Conservation (phyloP, 345 rosid genomes). For the Sonneratia alba region DNA sequence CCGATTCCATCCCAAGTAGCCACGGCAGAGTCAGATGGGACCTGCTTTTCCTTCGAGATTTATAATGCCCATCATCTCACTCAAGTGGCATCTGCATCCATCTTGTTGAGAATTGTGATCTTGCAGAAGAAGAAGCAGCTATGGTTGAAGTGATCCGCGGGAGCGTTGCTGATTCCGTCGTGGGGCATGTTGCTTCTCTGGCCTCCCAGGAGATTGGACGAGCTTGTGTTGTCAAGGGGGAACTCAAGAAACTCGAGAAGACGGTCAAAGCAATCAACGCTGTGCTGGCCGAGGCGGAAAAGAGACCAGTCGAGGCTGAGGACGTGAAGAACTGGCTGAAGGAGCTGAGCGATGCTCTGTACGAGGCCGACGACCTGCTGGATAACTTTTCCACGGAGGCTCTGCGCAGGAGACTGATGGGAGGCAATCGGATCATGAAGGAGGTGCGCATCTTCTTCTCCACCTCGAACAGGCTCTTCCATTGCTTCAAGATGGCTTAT, state of each 20-base stretch:
- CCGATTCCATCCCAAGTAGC: too few relatives aligned
- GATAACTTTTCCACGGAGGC: slow-evolving; percentile 16
- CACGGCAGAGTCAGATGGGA: too few relatives aligned
- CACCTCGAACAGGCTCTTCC: neutral
- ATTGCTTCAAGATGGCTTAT: neutral
- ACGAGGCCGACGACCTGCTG: slow-evolving; percentile 29
- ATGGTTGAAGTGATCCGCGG: too few relatives aligned
- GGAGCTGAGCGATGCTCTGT: slow-evolving; percentile 3
- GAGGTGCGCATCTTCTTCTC: slow-evolving; percentile 12
- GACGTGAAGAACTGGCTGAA: too few relatives aligned
- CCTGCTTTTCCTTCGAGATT: too few relatives aligned
- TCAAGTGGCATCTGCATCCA: too few relatives aligned
- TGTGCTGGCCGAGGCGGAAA: slow-evolving; percentile 16
- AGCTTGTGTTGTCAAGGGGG: neutral
- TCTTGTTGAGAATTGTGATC: too few relatives aligned
- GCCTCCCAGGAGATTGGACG: too few relatives aligned
- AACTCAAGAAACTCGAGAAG: slow-evolving; percentile 4
- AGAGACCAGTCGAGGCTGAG: neutral
- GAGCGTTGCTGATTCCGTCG: too few relatives aligned
- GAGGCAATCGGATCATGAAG: neutral
- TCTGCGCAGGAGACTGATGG: neutral
- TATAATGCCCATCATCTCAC: too few relatives aligned
- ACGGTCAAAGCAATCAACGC: neutral
- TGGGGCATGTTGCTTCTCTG: too few relatives aligned
- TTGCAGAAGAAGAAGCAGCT: too few relatives aligned